Evolutionary conservation across 148 eudicot species (phyloP).

Genomic region (Persicaria tinctoria): DNA sequence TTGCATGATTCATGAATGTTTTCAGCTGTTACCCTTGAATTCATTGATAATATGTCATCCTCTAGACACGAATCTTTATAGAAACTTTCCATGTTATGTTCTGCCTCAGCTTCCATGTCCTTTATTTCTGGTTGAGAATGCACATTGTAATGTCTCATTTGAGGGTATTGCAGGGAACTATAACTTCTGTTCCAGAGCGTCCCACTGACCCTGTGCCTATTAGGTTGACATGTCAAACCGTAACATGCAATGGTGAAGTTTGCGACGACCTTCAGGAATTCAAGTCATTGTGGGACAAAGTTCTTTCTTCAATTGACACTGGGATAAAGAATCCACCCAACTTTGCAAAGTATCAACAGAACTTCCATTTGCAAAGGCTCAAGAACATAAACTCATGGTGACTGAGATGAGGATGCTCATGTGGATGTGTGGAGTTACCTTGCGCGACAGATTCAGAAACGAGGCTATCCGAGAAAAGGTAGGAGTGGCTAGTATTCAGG

Average conservation of each 20-base stretch:
- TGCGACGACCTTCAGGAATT: conserved; percentile 30
- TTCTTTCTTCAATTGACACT: conserved; percentile 30
- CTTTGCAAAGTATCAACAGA: conserved; percentile 59
- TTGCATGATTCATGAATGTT: neutral
- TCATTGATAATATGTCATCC: neutral
- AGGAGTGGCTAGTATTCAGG: no score
- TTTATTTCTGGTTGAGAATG: neutral
- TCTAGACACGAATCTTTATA: neutral
- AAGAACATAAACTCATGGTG: no score
- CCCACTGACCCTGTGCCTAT: conserved; percentile 56
- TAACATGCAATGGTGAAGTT: conserved; percentile 26
- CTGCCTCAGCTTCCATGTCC: neutral
- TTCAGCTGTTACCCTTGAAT: conserved; percentile 5
- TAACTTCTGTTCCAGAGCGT: conserved; percentile 54
- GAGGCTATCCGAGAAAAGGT: no score
- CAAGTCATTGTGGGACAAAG: conserved; percentile 48
- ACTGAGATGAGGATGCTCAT: no score
- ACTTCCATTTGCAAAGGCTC: conserved; percentile 29
- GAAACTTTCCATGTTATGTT: neutral
- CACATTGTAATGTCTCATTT: neutral
- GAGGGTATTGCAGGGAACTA: conserved; percentile 45
- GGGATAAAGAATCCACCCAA: conserved; percentile 34
- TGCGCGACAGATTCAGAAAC: no score
- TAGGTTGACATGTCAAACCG: conserved; percentile 33
- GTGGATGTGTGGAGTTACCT: no score